Evolutionary conservation across 345 rosid genomes (phyloP).

Genomic region (Combretum micranthum): DNA sequence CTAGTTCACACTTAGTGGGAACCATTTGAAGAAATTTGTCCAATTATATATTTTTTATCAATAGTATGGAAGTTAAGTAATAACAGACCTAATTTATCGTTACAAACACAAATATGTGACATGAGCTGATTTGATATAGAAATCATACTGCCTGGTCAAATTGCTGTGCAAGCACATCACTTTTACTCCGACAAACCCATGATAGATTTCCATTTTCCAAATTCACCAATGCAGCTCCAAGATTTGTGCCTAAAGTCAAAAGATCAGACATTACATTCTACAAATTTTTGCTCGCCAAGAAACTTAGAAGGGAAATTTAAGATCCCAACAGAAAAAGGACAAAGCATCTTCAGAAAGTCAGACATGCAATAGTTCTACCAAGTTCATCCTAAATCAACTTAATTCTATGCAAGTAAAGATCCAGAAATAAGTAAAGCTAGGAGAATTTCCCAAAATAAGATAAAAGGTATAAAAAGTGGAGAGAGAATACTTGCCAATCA

Average conservation of each 20-base stretch:
- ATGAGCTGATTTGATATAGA: background rate
- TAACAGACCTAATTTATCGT: no score
- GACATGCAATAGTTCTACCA: no score
- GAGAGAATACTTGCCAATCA: conserved; percentile 45
- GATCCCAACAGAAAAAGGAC: no score
- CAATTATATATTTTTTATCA: no score
- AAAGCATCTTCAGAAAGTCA: no score
- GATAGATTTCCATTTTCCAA: conserved; percentile 51
- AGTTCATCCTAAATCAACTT: no score
- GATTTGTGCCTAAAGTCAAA: conserved; percentile 48
- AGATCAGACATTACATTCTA: conserved; percentile 4
- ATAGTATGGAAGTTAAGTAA: no score
- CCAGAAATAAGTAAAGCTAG: background rate
- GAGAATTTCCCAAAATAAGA: background rate
- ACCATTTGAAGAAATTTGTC: no score
- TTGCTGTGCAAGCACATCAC: conserved; percentile 72
- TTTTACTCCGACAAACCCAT: conserved; percentile 60
- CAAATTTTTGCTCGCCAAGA: background rate
- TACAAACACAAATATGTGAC: no score
- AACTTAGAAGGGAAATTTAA: no score
- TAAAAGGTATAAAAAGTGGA: conserved; percentile 4
- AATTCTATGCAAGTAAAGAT: background rate
- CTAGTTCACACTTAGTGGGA: no score
- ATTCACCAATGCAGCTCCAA: conserved; percentile 67
- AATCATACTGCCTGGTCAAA: conserved; percentile 54